A percentile compares a stretch with the other conserved stretches of the same genome.
These are phyloP conservation scores for Asterionellopsis glacialis DNA, from an alignment of 108 stramenopile genomes.

Conservation along the genomic window DNA sequence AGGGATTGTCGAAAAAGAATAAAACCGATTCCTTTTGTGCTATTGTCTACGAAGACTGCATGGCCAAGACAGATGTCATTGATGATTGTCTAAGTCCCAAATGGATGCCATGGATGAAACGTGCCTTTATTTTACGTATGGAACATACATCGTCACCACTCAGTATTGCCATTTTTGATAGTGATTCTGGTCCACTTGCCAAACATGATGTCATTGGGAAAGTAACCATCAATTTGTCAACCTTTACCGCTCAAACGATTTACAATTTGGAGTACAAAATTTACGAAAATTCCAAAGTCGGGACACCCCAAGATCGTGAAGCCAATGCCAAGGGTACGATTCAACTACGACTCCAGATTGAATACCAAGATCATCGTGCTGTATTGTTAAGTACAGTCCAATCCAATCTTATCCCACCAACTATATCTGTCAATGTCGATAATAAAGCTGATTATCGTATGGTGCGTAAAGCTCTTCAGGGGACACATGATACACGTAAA, in stretches of 20 bases:
- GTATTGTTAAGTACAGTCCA: conserved; percentile 19
- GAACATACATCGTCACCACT: conserved; percentile 65
- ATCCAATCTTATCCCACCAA: conserved; percentile 31
- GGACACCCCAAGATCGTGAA: conserved; percentile 15
- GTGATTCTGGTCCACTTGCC: conserved; percentile 27
- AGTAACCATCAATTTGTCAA: conserved; percentile 59
- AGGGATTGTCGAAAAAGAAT: conserved; percentile 41
- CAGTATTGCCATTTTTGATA: conserved; percentile 61
- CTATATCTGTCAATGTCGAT: conserved; percentile 59
- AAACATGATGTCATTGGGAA: conserved; percentile 72
- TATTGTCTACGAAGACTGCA: conserved; percentile 58
- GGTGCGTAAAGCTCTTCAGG: conserved; percentile 51
- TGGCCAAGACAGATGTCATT: conserved; percentile 60
- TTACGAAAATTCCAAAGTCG: conserved; percentile 32
- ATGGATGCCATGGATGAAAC: conserved; percentile 75
- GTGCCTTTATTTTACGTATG: conserved; percentile 72
- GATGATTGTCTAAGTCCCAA: conserved; percentile 67
- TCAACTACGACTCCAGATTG: conserved; percentile 40
- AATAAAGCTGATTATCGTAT: conserved; percentile 60
- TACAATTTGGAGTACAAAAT: conserved; percentile 62
- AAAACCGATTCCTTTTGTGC: conserved; percentile 80
- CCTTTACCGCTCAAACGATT: conserved; percentile 47
- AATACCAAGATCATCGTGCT: conserved; percentile 46
- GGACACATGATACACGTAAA: conserved; percentile 13
- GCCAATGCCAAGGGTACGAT: conserved; percentile 37